These are phyloP conservation scores for Cantharellus anzutake DNA, from an alignment of 768 basidiomycete genomes.

Conservation along the genomic window DNA sequence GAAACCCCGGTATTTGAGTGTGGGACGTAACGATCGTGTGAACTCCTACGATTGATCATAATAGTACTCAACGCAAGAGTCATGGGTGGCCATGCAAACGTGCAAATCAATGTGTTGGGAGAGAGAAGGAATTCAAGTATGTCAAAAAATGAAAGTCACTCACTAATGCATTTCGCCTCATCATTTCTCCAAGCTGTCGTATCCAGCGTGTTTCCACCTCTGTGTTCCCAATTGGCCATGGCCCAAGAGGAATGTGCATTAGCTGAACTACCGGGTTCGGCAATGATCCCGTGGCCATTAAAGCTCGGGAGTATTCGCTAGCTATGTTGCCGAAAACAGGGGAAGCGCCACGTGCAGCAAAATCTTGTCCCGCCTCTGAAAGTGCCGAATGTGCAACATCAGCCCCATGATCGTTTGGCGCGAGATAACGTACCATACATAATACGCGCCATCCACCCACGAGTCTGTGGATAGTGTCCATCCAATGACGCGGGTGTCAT, in stretches of 20 bases:
- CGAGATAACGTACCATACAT: neutral
- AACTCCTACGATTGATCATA: neutral
- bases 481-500: neutral
- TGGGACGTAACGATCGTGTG: neutral
- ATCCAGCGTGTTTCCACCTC: neutral
- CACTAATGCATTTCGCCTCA: neutral
- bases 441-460: neutral
- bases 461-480: neutral
- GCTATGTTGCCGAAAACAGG: too few relatives aligned
- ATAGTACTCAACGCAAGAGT: neutral
- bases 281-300: neutral
- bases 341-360: too few relatives aligned
- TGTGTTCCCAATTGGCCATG: neutral
- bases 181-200: neutral
- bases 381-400: too few relatives aligned
- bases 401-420: too few relatives aligned
- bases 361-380: too few relatives aligned
- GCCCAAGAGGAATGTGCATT: neutral
- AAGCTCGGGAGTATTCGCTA: neutral
- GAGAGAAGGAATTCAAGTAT: too few relatives aligned
- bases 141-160: neutral
- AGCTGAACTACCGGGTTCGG: slow-evolving; percentile 6
- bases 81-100: too few relatives aligned
- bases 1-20: neutral
- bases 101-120: too few relatives aligned